A percentile compares a stretch with the other conserved stretches of the same genome.
Conservation (phyloP, 179 eudicot species). For the Silene noctiflora region DNA sequence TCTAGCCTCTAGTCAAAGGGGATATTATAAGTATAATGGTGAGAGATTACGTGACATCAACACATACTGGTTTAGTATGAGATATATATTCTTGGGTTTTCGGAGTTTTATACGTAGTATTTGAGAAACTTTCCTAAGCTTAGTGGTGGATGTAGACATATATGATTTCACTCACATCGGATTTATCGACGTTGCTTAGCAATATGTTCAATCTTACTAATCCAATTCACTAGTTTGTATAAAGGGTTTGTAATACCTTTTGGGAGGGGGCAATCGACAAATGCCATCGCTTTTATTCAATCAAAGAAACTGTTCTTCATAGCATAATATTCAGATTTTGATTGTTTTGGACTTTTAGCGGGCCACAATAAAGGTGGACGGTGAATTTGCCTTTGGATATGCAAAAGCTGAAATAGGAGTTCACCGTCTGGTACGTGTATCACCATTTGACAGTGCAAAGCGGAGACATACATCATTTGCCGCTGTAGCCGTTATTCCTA, state of each 20-base stretch:
- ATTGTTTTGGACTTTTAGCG: conserved; percentile 42
- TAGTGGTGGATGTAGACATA: background rate
- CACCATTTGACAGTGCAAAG: conserved; percentile 90
- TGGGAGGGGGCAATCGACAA: background rate
- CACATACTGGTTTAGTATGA: background rate
- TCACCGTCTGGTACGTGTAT: conserved; percentile 84
- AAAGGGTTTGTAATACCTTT: background rate
- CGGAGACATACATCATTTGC: conserved; percentile 94
- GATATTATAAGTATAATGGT: too few species aligned
- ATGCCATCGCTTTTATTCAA: background rate
- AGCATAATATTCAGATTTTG: background rate
- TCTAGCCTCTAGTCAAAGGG: too few species aligned
- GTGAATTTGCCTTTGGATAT: conserved; percentile 89
- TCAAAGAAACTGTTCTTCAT: conserved; percentile 6
- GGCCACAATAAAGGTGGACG: conserved; percentile 89
- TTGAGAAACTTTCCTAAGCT: background rate
- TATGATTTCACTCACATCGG: background rate
- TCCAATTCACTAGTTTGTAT: background rate
- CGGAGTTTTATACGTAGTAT: background rate
- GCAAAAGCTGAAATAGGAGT: conserved; percentile 97
- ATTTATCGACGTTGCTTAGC: too few species aligned
- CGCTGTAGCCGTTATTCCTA: conserved; percentile 95
- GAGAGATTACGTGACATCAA: background rate
- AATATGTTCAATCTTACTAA: background rate
- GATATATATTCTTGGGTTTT: background rate